These are phyloP conservation scores for Colletotrichum navitas DNA, from an alignment of 2,329 filamentous ascomycete species.

Conservation along the genomic window DNA sequence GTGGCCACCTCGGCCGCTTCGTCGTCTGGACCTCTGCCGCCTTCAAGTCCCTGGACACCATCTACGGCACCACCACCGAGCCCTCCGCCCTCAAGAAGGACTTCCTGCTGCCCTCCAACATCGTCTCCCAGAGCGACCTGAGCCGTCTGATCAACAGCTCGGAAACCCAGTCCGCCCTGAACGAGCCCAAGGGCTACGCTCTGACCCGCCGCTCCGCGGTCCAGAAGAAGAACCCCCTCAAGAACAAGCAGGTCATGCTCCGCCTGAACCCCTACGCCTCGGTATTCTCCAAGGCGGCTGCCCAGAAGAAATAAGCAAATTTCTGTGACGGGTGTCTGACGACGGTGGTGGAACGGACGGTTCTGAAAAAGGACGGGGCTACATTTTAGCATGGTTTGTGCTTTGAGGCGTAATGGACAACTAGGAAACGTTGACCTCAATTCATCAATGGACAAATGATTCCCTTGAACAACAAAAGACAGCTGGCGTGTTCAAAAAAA, in stretches of 20 bases:
- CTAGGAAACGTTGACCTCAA: constrained; percentile 45
- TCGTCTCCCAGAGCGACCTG: constrained; percentile 95
- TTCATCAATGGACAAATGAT: constrained; percentile 45
- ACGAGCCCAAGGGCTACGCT: constrained; percentile 89
- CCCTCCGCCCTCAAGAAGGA: constrained; percentile 97
- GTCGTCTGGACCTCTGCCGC: constrained; percentile 98
- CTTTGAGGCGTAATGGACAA: constrained; percentile 44
- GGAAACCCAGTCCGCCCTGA: constrained; percentile 96
- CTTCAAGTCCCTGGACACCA: constrained; percentile 94
- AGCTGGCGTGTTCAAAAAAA: not conserved
- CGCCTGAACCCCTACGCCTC: constrained; percentile 98
- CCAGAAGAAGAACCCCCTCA: constrained; percentile 99
- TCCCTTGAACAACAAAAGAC: constrained; percentile 38
- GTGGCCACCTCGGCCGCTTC: constrained; percentile 99
- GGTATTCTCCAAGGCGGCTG: constrained; percentile 82
- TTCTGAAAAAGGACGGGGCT: constrained; percentile 42
- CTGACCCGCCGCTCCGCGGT: constrained; percentile 90
- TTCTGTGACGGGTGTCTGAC: constrained; percentile 30
- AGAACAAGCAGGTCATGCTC: constrained; percentile 98
- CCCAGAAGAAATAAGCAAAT: constrained; percentile 59
- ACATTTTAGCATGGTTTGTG: constrained; percentile 44
- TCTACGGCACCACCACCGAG: constrained; percentile 94
- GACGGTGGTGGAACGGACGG: constrained; percentile 33
- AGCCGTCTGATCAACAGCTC: constrained; percentile 99
- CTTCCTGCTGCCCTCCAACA: constrained; percentile 94